These are phyloP conservation scores for Chionographis japonica DNA, from an alignment of 106 monocot genomes.

Conservation along the genomic window DNA sequence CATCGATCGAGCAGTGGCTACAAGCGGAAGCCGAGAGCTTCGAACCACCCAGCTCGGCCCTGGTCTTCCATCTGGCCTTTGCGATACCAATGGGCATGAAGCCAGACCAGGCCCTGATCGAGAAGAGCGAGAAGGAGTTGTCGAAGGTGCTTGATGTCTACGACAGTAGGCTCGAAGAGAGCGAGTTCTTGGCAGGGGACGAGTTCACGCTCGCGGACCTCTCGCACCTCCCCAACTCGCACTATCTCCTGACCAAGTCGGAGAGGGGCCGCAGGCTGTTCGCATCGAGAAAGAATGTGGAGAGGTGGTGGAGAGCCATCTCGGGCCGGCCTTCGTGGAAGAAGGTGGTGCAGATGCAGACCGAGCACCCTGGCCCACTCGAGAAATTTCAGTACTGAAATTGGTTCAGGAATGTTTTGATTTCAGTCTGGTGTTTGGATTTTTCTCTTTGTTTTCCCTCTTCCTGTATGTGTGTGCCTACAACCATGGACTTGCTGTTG, in stretches of 20 bases:
- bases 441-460: background rate
- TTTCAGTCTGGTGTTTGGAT: background rate
- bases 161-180: conserved; percentile 42
- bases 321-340: conserved; percentile 50
- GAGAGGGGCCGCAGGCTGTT: conserved; percentile 28
- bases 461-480: background rate
- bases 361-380: background rate
- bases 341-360: conserved; percentile 38
- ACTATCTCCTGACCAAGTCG: conserved; percentile 30
- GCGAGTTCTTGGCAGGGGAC: conserved; percentile 54
- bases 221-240: conserved; percentile 57
- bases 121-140: conserved; percentile 25
- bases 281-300: conserved; percentile 46
- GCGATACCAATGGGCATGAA: conserved; percentile 4
- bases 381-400: too few relatives aligned
- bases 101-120: conserved; percentile 5
- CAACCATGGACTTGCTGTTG: too few relatives aligned
- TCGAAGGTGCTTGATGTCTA: conserved; percentile 52
- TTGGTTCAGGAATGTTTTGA: background rate
- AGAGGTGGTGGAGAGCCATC: conserved; percentile 78
- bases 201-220: conserved; percentile 64
- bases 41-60: conserved; percentile 39
- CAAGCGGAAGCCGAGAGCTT: conserved; percentile 40
- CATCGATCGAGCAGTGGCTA: conserved; percentile 52
- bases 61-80: conserved; percentile 64